These are phyloP conservation scores for Actinidia arguta DNA, from an alignment of 179 eudicot species.

Conservation along the genomic window DNA sequence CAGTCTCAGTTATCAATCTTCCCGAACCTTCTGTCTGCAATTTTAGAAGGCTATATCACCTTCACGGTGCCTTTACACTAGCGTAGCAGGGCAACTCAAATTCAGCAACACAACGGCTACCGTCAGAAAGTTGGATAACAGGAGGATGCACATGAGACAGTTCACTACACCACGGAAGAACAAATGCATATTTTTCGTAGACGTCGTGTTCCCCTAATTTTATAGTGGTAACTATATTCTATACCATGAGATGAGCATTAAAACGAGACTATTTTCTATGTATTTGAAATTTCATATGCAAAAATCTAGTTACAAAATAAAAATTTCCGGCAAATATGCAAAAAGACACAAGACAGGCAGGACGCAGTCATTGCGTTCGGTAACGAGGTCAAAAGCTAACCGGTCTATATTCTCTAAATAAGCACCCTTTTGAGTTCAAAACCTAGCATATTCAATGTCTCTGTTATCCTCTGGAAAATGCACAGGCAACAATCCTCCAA, in stretches of 20 bases:
- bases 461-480: neutral
- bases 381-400: neutral
- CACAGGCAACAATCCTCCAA: neutral
- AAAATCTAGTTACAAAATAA: neutral
- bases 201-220: neutral
- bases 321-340: neutral
- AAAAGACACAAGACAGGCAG: neutral
- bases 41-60: no score
- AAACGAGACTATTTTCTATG: neutral
- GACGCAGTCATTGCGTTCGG: neutral
- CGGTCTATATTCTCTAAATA: neutral
- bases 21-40: no score
- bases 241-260: constrained; percentile 1
- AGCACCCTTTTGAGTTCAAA: neutral
- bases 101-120: neutral
- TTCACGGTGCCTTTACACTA: neutral
- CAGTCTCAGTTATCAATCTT: no score
- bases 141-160: neutral
- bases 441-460: neutral
- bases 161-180: neutral
- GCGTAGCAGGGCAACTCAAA: no score
- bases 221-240: neutral
- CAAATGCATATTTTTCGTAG: neutral
- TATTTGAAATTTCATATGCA: neutral
- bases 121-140: no score